Percentiles rank a stretch among this genome's conserved stretches.
Conservation (phyloP, 139 green algal species). For the Raphidocelis subcapitata region DNA sequence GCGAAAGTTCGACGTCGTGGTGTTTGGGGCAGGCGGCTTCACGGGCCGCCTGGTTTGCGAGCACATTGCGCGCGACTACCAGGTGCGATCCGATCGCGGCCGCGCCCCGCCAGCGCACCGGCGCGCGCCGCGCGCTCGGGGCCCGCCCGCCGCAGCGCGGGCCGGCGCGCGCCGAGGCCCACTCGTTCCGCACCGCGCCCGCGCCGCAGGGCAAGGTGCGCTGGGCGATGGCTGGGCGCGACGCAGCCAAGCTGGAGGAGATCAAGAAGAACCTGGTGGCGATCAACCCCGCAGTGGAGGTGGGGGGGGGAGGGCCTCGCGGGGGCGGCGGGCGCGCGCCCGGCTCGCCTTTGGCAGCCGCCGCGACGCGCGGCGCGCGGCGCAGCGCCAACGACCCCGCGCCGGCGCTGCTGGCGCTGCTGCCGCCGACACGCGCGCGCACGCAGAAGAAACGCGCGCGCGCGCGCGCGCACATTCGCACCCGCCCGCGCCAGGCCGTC, state of each 20-base stretch:
- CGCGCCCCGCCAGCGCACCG: background rate
- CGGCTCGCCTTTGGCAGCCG: too few relatives aligned
- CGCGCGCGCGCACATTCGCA: too few relatives aligned
- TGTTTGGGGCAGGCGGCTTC: constrained; percentile 78
- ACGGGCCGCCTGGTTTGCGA: constrained; percentile 70
- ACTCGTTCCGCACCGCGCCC: background rate
- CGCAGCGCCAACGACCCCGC: too few relatives aligned
- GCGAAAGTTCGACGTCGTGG: constrained; percentile 64
- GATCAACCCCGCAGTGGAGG: constrained; percentile 44
- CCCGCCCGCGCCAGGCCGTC: constrained; percentile 46
- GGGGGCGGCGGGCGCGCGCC: too few relatives aligned
- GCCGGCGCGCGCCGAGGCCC: background rate
- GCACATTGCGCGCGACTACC: constrained; percentile 70
- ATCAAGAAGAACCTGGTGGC: constrained; percentile 45
- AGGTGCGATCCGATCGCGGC: constrained; percentile 19
- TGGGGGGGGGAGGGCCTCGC: background rate
- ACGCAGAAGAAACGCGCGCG: too few relatives aligned
- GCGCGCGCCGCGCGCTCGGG: background rate
- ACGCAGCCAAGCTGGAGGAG: constrained; percentile 67
- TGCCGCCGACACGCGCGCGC: too few relatives aligned
- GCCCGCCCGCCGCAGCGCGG: background rate
- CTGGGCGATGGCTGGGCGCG: constrained; percentile 84
- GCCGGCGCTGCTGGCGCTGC: too few relatives aligned
- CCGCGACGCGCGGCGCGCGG: too few relatives aligned
- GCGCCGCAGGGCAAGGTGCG: constrained; percentile 35